Base-by-base conservation (phyloP, 805 yeast species). In the Candida taoyuanica region DNA sequence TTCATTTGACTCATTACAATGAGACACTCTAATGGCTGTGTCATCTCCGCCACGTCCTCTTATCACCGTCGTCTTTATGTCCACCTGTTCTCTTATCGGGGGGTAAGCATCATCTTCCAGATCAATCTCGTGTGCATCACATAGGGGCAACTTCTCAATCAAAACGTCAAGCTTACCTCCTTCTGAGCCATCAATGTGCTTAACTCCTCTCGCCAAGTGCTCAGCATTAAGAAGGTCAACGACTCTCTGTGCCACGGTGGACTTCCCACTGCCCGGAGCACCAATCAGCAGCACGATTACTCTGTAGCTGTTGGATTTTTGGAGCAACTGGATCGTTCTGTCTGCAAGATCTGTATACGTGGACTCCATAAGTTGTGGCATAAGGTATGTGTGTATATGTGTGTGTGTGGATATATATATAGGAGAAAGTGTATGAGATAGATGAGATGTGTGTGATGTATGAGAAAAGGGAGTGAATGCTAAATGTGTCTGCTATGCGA, bases 181-280 rank as follows among this genome's bases (percentile, higher is more conserved):
- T 20, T 33, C 20, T 17, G 17, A 13, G 5, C n/a, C n/a, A n/a
- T n/a, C n/a, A n/a, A n/a, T n/a, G n/a, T n/a, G n/a, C n/a, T n/a
- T n/a, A n/a, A n/a, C n/a, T n/a, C n/a, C n/a, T 33, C 15, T 33
- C 38, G 15, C 26, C 13, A 16, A 29, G 32, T 47, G 62, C 45
- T 50, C 40, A 17, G 47, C 39, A 46, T 67, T 73, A n/a, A 79
- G 49, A 5, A 48, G 47, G 5, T 58, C 53, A 24, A 70, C 70
- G 5, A 86, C 61, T 5, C 58, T 39, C 27, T 54, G 53, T 1
- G 89, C 78, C 25, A 79, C 52, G 0, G 94, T 83, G 4, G 89
- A 73, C 56, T 86, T 86, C 0, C 96, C 96, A 1, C 89, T 76
- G 5, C 96, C 96, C 3, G 96, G 95, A 1, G 78, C 70, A 1